Conservation (phyloP, 495 filamentous ascomycete genomes). For the Penicillium verhagenii region DNA sequence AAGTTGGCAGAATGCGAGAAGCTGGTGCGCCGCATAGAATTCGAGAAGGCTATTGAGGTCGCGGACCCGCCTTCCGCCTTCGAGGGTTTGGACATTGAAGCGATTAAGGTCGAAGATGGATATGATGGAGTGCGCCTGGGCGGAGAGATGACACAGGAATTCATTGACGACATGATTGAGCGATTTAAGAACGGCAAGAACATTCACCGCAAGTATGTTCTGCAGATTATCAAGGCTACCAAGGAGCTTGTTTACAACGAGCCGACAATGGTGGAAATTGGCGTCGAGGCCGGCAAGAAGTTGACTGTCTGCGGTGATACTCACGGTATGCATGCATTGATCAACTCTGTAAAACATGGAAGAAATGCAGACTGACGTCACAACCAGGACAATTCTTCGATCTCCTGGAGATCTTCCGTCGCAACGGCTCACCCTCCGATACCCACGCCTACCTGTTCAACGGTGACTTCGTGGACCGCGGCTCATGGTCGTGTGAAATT, state of each 20-base stretch:
- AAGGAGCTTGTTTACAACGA: slow-evolving; percentile 87
- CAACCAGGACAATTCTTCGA: slow-evolving; percentile 93
- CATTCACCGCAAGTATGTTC: slow-evolving; percentile 93
- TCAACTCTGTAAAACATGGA: neutral
- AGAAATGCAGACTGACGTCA: slow-evolving; percentile 8
- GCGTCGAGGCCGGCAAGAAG: slow-evolving; percentile 68
- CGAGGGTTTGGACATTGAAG: slow-evolving; percentile 83
- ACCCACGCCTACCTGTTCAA: slow-evolving; percentile 96
- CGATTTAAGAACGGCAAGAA: slow-evolving; percentile 95
- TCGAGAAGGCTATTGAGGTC: slow-evolving; percentile 92
- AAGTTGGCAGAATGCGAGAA: slow-evolving; percentile 92
- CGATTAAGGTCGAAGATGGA: slow-evolving; percentile 72
- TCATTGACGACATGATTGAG: slow-evolving; percentile 94
- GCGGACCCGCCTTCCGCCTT: slow-evolving; percentile 87
- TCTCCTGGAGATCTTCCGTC: slow-evolving; percentile 90
- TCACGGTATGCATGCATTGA: slow-evolving; percentile 65
- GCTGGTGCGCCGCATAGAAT: slow-evolving; percentile 83
- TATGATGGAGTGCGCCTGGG: slow-evolving; percentile 85
- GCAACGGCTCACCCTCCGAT: slow-evolving; percentile 80
- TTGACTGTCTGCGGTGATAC: slow-evolving; percentile 98
- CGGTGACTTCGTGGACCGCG: slow-evolving; percentile 97
- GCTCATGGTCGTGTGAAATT: slow-evolving; percentile 96
- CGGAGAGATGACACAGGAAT: slow-evolving; percentile 89
- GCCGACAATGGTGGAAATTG: slow-evolving; percentile 95
- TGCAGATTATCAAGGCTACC: slow-evolving; percentile 89